phyloP scores from a whole-genome alignment of 1,284 basidiomycete genomes.

The Fomitopsis pinicola region DNA sequence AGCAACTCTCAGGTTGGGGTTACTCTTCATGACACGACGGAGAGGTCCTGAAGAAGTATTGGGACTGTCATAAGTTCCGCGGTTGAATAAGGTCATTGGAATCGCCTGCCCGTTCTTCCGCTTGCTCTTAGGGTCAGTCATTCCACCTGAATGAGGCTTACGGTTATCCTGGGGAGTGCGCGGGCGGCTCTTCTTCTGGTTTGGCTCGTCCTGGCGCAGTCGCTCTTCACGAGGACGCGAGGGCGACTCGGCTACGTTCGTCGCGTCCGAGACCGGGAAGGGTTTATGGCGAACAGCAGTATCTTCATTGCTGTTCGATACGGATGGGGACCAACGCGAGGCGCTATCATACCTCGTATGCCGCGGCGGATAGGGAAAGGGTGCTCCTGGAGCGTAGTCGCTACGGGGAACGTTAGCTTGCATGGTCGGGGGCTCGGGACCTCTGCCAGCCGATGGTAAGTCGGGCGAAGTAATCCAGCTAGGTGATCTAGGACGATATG shows the following conservation, averaged over 20 bases:
- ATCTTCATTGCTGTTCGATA: slow-evolving; percentile 19
- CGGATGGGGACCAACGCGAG: slow-evolving; percentile 13
- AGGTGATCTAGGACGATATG: slow-evolving; percentile 25
- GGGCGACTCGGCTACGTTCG: background rate
- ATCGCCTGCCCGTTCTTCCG: background rate
- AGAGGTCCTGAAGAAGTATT: slow-evolving; percentile 17
- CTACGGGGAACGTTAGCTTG: slow-evolving; percentile 19
- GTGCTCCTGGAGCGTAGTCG: slow-evolving; percentile 15
- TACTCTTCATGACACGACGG: slow-evolving; percentile 42
- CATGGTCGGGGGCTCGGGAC: slow-evolving; percentile 15
- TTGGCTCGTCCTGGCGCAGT: background rate
- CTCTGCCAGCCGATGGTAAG: slow-evolving; percentile 20
- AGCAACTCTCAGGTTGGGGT: slow-evolving; percentile 46
- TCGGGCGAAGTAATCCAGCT: slow-evolving; percentile 40
- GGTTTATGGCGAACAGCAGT: slow-evolving; percentile 2
- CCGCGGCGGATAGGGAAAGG: slow-evolving; percentile 12
- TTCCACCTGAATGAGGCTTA: background rate
- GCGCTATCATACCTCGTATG: background rate
- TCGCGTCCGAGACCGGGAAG: background rate
- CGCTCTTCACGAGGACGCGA: background rate
- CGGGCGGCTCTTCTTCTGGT: background rate
- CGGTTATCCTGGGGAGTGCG: background rate
- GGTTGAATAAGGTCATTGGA: background rate
- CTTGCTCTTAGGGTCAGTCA: background rate
- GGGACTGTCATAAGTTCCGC: background rate